These are phyloP conservation scores for Periglandula ipomoeae DNA, from an alignment of 2,329 filamentous ascomycete species.

Conservation along the genomic window DNA sequence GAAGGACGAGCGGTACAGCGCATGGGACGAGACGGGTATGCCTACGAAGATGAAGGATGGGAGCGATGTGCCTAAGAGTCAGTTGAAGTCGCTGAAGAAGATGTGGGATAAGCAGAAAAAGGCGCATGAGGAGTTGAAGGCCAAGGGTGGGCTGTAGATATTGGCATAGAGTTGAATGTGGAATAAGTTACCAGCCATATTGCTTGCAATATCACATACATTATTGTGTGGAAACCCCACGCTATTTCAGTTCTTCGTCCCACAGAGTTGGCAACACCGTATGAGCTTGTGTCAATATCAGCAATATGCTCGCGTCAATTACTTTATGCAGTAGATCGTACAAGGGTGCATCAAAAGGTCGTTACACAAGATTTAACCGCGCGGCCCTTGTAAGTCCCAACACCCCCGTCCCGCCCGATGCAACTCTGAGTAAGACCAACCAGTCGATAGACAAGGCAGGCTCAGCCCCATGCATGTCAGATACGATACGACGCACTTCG, in stretches of 20 bases:
- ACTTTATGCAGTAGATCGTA: no score
- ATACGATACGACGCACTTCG: background rate
- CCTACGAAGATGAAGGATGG: slow-evolving; percentile 71
- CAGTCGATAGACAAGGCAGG: background rate
- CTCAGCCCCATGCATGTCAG: background rate
- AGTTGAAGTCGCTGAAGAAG: slow-evolving; percentile 75
- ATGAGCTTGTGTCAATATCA: no score
- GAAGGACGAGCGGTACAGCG: slow-evolving; percentile 51
- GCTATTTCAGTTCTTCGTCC: no score
- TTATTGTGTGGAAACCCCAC: no score
- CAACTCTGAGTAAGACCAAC: background rate
- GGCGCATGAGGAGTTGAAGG: slow-evolving; percentile 51
- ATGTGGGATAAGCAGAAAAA: slow-evolving; percentile 89
- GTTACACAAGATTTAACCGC: background rate
- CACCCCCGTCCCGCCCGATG: background rate
- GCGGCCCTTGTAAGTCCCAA: background rate
- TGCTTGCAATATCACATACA: no score
- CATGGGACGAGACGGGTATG: slow-evolving; percentile 75
- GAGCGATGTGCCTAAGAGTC: slow-evolving; percentile 70
- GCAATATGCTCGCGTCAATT: no score
- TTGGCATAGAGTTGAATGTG: background rate
- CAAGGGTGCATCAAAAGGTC: background rate
- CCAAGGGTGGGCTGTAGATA: slow-evolving; percentile 9
- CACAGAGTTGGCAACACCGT: no score
- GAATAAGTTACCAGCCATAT: background rate